Conservation (phyloP, 257 asterid genomes). For the Ophiorrhiza pumila region DNA sequence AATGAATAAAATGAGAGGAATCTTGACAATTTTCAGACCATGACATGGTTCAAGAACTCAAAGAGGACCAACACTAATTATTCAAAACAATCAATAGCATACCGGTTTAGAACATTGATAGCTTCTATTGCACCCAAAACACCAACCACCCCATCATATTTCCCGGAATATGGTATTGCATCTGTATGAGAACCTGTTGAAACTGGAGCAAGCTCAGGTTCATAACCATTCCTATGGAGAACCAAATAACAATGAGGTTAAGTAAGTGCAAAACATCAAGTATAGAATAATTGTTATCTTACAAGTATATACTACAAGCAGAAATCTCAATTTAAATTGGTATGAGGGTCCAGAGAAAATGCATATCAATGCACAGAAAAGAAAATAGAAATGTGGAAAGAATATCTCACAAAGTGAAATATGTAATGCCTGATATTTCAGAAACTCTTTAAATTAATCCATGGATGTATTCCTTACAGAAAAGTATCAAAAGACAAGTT, state of each 20-base stretch:
- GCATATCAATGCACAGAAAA: neutral
- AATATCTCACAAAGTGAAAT: neutral
- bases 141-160: slow-evolving; percentile 94
- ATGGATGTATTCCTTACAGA: neutral
- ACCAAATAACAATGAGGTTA: neutral
- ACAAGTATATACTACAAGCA: neutral
- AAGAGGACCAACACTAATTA: neutral
- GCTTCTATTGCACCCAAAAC: slow-evolving; percentile 98
- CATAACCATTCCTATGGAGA: slow-evolving; percentile 60
- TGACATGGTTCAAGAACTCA: neutral
- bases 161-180: slow-evolving; percentile 94
- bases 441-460: neutral
- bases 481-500: neutral
- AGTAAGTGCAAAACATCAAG: neutral
- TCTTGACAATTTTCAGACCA: slow-evolving; percentile 4
- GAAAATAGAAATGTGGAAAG: slow-evolving; percentile 1
- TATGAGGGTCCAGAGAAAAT: neutral
- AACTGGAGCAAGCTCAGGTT: slow-evolving; percentile 72
- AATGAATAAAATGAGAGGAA: neutral
- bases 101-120: slow-evolving; percentile 79
- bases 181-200: slow-evolving; percentile 89
- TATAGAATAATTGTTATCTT: neutral
- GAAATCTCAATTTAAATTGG: neutral
- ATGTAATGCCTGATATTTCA: neutral
- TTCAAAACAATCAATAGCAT: slow-evolving; percentile 12